phyloP scores from a whole-genome alignment of 768 basidiomycete species.

The Pleurotus djamor region DNA sequence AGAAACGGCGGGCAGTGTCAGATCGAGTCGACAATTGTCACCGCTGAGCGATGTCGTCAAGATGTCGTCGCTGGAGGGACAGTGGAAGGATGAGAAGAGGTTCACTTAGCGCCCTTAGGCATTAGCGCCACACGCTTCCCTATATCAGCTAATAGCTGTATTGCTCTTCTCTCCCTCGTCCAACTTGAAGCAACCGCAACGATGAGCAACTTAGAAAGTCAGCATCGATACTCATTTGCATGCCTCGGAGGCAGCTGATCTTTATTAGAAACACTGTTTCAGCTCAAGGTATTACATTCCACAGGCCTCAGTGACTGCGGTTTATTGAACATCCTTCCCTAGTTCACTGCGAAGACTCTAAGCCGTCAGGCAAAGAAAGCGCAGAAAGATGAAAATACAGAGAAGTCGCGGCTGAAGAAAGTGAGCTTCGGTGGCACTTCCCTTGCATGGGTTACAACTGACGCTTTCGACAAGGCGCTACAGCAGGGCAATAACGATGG shows the following conservation, averaged over 20 bases:
- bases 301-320: constrained; percentile 7
- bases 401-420: constrained; percentile 94
- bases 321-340: constrained; percentile 13
- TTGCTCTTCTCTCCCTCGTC: background rate
- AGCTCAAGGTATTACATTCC: constrained; percentile 74
- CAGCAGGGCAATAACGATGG: constrained; percentile 97
- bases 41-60: background rate
- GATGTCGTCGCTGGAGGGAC: background rate
- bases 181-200: constrained; percentile 11
- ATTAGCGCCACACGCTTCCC: too few relatives aligned
- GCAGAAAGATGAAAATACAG: constrained; percentile 88
- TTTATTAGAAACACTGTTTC: constrained; percentile 88
- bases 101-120: too few relatives aligned
- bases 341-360: constrained; percentile 99
- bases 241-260: constrained; percentile 22
- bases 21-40: background rate
- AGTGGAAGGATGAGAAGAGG: too few relatives aligned
- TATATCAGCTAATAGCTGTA: too few relatives aligned
- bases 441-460: constrained; percentile 10
- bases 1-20: background rate
- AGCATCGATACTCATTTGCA: constrained; percentile 26
- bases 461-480: constrained; percentile 60
- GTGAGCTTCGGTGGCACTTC: constrained; percentile 33
- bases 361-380: constrained; percentile 96
- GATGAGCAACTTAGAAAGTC: constrained; percentile 91